Evolutionary conservation across 2,329 filamentous ascomycete genomes (phyloP).

Genomic region (Aspergillus bombycis): DNA sequence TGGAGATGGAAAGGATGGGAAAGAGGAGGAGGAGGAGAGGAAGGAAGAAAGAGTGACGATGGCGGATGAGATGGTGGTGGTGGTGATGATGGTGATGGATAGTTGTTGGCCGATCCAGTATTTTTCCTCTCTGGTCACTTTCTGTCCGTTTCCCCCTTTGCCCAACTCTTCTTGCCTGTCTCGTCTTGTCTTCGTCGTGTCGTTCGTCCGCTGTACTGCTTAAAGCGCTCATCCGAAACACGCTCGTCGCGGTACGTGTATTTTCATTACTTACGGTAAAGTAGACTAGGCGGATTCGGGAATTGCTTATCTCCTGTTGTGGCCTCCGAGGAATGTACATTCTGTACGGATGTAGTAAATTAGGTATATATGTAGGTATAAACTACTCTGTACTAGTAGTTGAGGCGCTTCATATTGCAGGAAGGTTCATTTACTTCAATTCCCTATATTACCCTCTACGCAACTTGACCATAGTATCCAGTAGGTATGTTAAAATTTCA

Average conservation of each 20-base stretch:
- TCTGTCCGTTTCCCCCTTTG: constrained; percentile 14
- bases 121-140: constrained; percentile 14
- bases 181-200: constrained; percentile 11
- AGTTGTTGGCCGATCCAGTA: constrained; percentile 12
- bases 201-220: constrained; percentile 12
- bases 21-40: constrained; percentile 5
- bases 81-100: background rate
- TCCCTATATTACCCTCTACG: background rate
- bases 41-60: constrained; percentile 8
- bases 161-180: constrained; percentile 16
- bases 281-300: background rate
- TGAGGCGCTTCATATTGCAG: background rate
- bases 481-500: background rate
- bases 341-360: background rate
- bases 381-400: background rate
- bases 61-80: constrained; percentile 15
- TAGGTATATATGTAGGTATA: background rate
- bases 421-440: background rate
- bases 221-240: constrained; percentile 16
- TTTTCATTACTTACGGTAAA: constrained; percentile 13
- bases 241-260: constrained; percentile 14
- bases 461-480: background rate
- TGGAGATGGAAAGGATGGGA: background rate
- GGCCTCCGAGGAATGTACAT: too few species aligned
- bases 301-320: too few species aligned